Evolutionary conservation across 495 filamentous ascomycete species (phyloP).

Genomic region (Lepraria neglecta): DNA sequence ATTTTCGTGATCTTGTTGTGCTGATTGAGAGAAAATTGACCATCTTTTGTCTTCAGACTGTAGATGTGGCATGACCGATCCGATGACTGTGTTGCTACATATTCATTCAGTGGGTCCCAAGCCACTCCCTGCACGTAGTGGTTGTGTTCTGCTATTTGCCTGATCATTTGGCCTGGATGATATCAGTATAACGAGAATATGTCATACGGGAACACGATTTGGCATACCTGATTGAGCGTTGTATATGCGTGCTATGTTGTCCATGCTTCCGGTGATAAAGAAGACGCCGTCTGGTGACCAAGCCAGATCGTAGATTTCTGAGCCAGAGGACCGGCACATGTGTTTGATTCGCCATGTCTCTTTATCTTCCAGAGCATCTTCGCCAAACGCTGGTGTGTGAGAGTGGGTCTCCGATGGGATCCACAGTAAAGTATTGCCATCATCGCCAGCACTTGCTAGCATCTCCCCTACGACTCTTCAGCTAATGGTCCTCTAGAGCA

Average conservation of each 20-base stretch:
- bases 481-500: constrained; percentile 21
- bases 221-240: constrained; percentile 82
- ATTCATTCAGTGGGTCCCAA: constrained; percentile 98
- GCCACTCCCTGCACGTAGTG: constrained; percentile 98
- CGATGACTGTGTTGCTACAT: constrained; percentile 94
- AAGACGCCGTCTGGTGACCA: constrained; percentile 96
- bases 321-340: constrained; percentile 86
- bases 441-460: constrained; percentile 90
- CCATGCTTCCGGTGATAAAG: constrained; percentile 98
- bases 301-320: constrained; percentile 95
- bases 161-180: constrained; percentile 69
- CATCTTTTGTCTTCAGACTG: constrained; percentile 90
- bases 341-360: constrained; percentile 95
- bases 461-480: constrained; percentile 63
- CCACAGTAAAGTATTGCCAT: constrained; percentile 95
- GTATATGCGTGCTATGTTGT: constrained; percentile 96
- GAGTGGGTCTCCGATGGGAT: constrained; percentile 72
- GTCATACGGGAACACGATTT: background rate
- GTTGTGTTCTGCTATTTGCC: constrained; percentile 97
- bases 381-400: constrained; percentile 60
- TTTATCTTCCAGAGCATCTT: constrained; percentile 84
- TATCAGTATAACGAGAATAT: constrained; percentile 17
- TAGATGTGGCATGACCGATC: constrained; percentile 98
- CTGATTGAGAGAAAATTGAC: constrained; percentile 80
- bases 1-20: constrained; percentile 74